Evolutionary conservation across 805 yeast genomes (phyloP), one percentile per base, ranked within the genome.

Genomic region (Yarrowia yakushimensis): DNA sequence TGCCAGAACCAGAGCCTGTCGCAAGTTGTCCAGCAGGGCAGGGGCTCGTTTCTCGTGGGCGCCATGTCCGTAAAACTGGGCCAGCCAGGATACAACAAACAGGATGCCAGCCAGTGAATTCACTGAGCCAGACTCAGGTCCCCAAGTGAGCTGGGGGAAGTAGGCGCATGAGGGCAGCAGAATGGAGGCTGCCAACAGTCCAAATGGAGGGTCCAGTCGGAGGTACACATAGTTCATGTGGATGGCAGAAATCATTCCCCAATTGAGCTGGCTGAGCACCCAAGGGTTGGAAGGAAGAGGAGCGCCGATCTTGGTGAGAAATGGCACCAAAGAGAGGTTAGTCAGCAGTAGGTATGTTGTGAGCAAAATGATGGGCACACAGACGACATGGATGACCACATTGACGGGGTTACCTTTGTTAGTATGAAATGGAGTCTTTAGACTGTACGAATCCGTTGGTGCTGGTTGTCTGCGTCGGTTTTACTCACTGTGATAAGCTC

Each of bases 11-110:
- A 93, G 72, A 4, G 97, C 94, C 70, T 91, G 97, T 5, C 86
- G 75, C 46, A 90, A 76, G 70, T 86, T 92, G 69, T 92, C 97
- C 41, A 90, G 72, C 60, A 93, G 74, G 0, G 98, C 97, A 0
- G 99, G 99, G 0, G 91, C 88, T 42, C 90, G 79, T 64, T 79
- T 80, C 71, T 93, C 99, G 70, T 84, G 88, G 11, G 81, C 78
- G 1, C 88, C 93, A 71, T 94, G 98, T 4, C 97, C 97, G 55
- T 86, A 78, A 72, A 93, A 91, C 69, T 94, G 98, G 7, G 83
- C 84, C 15, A 84, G 69, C 98, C 99, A 93, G 10, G 88, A 76
- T 1, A 76, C 36, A 0, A 80, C 71, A 71, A 87, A 88, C 17
- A 82, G 67, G 1, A 62, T 67, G n/a, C 76, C 63, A 0, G 83